Evolutionary conservation across 805 yeast species (phyloP), one percentile per base, ranked within the genome.

Genomic region (Osmozyma mogii): DNA sequence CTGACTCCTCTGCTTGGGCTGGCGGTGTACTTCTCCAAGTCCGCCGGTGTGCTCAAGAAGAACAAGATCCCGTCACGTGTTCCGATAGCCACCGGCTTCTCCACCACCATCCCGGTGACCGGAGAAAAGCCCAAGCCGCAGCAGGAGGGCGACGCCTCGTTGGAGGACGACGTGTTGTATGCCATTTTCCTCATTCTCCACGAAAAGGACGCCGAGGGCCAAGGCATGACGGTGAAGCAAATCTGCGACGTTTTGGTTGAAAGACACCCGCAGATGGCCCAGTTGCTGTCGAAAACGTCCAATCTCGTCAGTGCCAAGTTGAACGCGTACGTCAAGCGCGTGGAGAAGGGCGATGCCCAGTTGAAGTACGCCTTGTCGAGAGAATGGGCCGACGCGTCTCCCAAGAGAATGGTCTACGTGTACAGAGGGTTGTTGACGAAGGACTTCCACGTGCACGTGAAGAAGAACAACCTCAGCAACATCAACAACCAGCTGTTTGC

Each of bases 331-430:
- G 92, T 83, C 27, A 83, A 83, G 50, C 71, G 88, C 45, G 82
- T 83, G 17, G 94, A 83, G 50, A 82, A 82, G 48, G 92, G 92
- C 41, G 94, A 83, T 50, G 66, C 75, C 37, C 68, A 74, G 24
- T 64, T 83, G 45, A 70, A 70, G 34, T 83, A 83, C 52, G 84
- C 89, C 12, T 58, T 83, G 24, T 77, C 85, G 1, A 72, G 94
- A 57, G 92, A 83, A 53, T 83, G 94, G 94, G 89, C 94, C 3
- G 89, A 82, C 52, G 85, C 89, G 11, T 76, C 85, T 2, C 94
- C 94, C 29, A 78, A 83, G 47, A 68, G 94, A 61, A 83, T 83
- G 94, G 87, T 83, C 16, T 83, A 83, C 47, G 87, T 81, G 28
- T 83, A 83, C 53, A 73, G 92, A 46, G 94, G 94, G 22, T 58